Evolutionary conservation across 805 yeast genomes (phyloP).

Genomic region (Lipomyces yamanashiensis): DNA sequence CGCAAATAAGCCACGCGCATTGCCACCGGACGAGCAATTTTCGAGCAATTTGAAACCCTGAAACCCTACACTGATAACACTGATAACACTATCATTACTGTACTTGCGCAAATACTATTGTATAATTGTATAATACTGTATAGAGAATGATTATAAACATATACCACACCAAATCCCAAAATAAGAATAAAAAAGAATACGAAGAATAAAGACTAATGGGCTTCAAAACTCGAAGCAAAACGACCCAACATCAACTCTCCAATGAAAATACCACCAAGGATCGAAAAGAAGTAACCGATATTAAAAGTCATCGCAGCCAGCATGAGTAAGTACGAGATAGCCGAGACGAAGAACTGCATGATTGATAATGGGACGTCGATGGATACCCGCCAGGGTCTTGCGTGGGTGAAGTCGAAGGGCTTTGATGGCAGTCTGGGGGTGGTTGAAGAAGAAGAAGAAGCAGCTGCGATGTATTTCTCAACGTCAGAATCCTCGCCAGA

Average conservation of each 20-base stretch:
- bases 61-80: background rate
- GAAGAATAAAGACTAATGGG: slow-evolving; percentile 1
- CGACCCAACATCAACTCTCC: slow-evolving; percentile 43
- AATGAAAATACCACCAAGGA: slow-evolving; percentile 40
- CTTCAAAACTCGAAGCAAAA: slow-evolving; percentile 28
- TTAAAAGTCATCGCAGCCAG: slow-evolving; percentile 43
- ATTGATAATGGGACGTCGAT: slow-evolving; percentile 38
- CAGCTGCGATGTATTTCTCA: slow-evolving; percentile 12
- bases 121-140: no score
- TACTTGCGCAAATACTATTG: background rate
- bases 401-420: slow-evolving; percentile 19
- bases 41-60: slow-evolving; percentile 11
- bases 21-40: slow-evolving; percentile 13
- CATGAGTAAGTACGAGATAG: slow-evolving; percentile 39
- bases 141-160: background rate
- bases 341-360: slow-evolving; percentile 34
- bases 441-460: background rate
- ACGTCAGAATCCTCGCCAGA: slow-evolving; percentile 6
- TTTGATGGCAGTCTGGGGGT: background rate
- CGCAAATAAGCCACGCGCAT: background rate
- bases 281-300: slow-evolving; percentile 42
- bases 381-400: slow-evolving; percentile 37
- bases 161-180: background rate
- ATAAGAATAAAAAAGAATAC: background rate
- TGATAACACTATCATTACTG: no score